Evolutionary conservation across 2,329 filamentous ascomycete species (phyloP), one percentile per base, ranked within the genome.

Genomic region (Lasiodiplodia sp.): DNA sequence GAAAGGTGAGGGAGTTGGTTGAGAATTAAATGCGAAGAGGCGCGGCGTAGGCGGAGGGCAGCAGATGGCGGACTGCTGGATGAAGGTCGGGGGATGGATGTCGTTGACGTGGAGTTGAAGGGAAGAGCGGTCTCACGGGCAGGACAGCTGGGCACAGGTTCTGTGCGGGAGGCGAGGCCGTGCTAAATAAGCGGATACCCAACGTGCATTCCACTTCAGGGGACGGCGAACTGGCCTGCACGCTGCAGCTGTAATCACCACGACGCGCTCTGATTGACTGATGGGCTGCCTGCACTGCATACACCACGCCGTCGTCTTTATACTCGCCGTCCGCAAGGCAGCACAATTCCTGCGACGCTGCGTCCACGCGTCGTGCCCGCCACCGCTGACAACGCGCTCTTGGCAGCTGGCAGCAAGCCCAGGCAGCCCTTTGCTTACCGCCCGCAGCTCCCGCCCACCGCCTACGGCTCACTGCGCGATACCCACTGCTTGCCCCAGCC

Each of bases 171-270:
- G 76, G 78, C 77, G 72, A 78, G 70, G 76, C 78, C 73, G 78
- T 78, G 77, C 77, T 79, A 80, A 80, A 79, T 80, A 79, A 79
- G 78, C 78, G 78, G 80, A 67, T 57, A 67, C 65, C 65, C 65
- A 67, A 67, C 65, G 65, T 67, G 52, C 65, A 57, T 67, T 58
- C 65, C 65, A 67, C 65, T 67, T 67, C 58, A 57, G 65, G 65
- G 65, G 65, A 58, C 51, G 65, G 38, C 40, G 75, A 53, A 56
- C 60, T 64, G 60, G 60, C 31, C 60, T 64, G 60, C 60, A 49
- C 60, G 60, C 60, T 53, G 18, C 51, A 40, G 63, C 63, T 66
- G 63, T 52, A 56, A 52, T 52, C 44, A 64, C 60, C 47, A 64
- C 60, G 47, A 40, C 60, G 44, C n/a, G 40, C 56, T 49, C 58